These are phyloP conservation scores for Pseudodiploospora longispora DNA, from an alignment of 2,329 filamentous ascomycete species.

Conservation along the genomic window DNA sequence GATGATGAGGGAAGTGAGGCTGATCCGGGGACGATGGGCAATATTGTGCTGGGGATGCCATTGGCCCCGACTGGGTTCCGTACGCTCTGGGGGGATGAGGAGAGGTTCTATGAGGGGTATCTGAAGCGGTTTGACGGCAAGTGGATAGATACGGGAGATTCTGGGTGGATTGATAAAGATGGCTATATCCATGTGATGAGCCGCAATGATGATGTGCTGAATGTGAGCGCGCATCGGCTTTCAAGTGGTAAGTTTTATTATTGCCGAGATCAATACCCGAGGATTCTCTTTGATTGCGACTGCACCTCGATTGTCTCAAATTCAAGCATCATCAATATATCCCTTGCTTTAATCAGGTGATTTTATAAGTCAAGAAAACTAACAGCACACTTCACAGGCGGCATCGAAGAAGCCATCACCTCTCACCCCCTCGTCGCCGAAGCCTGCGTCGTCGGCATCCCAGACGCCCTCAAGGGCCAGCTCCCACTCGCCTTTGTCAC, in stretches of 20 bases:
- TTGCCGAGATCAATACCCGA: not conserved
- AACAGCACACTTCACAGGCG: constrained; percentile 40
- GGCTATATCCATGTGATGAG: constrained; percentile 59
- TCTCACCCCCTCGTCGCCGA: constrained; percentile 73
- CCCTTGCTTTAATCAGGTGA: not conserved
- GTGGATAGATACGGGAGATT: constrained; percentile 89
- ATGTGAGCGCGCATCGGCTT: constrained; percentile 88
- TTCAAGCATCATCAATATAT: not conserved
- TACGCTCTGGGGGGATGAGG: constrained; percentile 77
- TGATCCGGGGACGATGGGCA: constrained; percentile 70
- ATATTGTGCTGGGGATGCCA: constrained; percentile 78
- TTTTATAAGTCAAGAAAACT: not conserved
- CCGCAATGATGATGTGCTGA: constrained; percentile 77
- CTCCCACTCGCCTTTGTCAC: constrained; percentile 85
- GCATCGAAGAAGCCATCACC: constrained; percentile 86
- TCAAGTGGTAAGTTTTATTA: constrained; percentile 58
- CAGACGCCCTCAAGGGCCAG: constrained; percentile 80
- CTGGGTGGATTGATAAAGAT: constrained; percentile 74
- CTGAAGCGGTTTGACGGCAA: constrained; percentile 70
- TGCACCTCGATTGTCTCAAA: too few relatives aligned
- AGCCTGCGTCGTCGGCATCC: constrained; percentile 78
- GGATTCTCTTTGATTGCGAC: too few relatives aligned
- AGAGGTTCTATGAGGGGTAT: constrained; percentile 79
- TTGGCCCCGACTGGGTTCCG: constrained; percentile 81
- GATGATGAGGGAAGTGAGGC: constrained; percentile 72